Conservation (phyloP, 2,329 filamentous ascomycete species). For the Exophiala calicioides region DNA sequence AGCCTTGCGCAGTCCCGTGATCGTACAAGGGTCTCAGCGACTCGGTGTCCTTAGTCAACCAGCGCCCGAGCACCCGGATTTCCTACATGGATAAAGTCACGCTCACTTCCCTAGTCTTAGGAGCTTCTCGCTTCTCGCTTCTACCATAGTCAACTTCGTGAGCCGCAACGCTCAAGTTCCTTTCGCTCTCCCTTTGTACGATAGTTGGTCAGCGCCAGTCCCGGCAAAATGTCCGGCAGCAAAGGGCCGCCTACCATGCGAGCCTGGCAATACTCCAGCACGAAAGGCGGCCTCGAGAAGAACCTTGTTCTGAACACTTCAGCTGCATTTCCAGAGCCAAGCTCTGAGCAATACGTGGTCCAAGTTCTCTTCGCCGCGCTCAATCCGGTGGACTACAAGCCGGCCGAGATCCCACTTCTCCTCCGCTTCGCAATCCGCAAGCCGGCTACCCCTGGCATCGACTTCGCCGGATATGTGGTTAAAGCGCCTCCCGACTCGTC, state of each 20-base stretch:
- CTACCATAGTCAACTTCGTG: too few species aligned
- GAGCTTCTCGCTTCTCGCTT: too few species aligned
- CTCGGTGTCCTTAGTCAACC: too few species aligned
- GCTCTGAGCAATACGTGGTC: slow-evolving; percentile 51
- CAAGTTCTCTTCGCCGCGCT: slow-evolving; percentile 55
- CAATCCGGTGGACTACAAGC: slow-evolving; percentile 67
- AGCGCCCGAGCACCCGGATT: too few species aligned
- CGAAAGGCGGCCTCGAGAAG: slow-evolving; percentile 53
- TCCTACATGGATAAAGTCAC: too few species aligned
- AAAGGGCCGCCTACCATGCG: slow-evolving; percentile 55
- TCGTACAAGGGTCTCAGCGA: too few species aligned
- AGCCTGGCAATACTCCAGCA: slow-evolving; percentile 58
- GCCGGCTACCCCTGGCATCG: slow-evolving; percentile 53
- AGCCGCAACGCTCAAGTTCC: too few species aligned
- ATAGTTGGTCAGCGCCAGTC: too few species aligned
- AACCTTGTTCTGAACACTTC: slow-evolving; percentile 51
- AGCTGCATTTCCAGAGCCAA: slow-evolving; percentile 42
- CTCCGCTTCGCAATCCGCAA: slow-evolving; percentile 42
- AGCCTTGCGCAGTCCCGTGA: too few species aligned
- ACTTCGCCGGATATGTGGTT: slow-evolving; percentile 51
- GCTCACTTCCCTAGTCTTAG: too few species aligned
- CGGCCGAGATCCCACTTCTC: slow-evolving; percentile 53
- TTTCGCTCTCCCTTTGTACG: too few species aligned
- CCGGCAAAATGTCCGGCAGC: too few species aligned
- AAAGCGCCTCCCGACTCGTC: slow-evolving; percentile 34